Evolutionary conservation across 768 basidiomycete species (phyloP), one percentile per base, ranked within the genome.

Genomic region (Cystofilobasidium ferigula): DNA sequence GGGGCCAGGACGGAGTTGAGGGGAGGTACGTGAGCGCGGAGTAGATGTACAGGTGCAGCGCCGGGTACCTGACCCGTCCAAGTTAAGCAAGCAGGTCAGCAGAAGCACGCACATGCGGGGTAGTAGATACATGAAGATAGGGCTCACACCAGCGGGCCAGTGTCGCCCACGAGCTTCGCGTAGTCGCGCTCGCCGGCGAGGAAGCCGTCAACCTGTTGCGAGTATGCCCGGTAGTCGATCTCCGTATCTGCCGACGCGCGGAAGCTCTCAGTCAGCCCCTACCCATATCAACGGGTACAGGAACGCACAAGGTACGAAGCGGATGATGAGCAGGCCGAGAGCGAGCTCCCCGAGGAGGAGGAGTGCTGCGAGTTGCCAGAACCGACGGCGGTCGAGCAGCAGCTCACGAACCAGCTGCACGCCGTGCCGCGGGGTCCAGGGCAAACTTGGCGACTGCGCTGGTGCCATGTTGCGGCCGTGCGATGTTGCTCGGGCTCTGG

Each of bases 151-250:
- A 94, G 78, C 12, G 88, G 89, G 20, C 95, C 95, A 8, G 91
- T 95, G 2, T 91, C 92, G 0, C 95, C 95, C 63, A 82, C 79
- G 58, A 99, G 86, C 67, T 79, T 76, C 16, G 83, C 80, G 73
- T 99, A 99, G 72, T 92, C 83, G 56, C 85, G 80, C 74, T 93
- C 86, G 38, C 92, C 92, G 62, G 83, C 82, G 56, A 88, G 71
- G 77, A 88, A 91, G 47, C 86, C 74, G 63, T 85, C 81, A 0
- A 88, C 82, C 61, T 98, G 95, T 61, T 86, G 78, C 84, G 97
- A 90, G 74, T 99, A 99, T 0, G 95, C 97, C 72, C 86, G 82
- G 85, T 89, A 98, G 77, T 99, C 95, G 71, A 99, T 99, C 77
- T 99, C 93, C 14, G 95, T 98, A 78, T 93, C 94, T 97, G 78